Conservation (phyloP, 768 basidiomycete species). For the Naematelia encephala region DNA sequence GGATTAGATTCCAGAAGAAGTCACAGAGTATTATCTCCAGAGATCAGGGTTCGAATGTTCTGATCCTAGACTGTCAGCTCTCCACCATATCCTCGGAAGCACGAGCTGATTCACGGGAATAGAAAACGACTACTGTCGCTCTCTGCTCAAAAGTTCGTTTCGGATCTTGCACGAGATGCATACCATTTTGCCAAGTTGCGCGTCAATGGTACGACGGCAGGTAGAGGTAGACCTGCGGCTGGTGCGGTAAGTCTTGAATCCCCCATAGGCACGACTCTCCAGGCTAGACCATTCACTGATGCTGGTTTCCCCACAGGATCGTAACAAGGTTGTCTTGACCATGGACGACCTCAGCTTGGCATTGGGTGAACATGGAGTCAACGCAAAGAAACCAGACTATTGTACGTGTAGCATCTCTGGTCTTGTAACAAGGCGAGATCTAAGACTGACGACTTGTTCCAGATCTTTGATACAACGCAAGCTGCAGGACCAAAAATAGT, state of each 20-base stretch:
- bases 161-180: constrained; percentile 92
- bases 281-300: no score
- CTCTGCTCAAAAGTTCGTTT: constrained; percentile 96
- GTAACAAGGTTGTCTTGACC: constrained; percentile 83
- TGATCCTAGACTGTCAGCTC: constrained; percentile 81
- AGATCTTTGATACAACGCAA: not conserved
- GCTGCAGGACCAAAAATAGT: no score
- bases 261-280: no score
- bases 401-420: constrained; percentile 50
- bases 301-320: constrained; percentile 51
- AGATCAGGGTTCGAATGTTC: constrained; percentile 93
- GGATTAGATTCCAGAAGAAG: constrained; percentile 89
- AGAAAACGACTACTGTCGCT: constrained; percentile 92
- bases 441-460: not conserved
- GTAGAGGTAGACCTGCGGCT: constrained; percentile 44
- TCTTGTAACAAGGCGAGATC: not conserved
- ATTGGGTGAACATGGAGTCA: constrained; percentile 92
- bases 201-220: constrained; percentile 60
- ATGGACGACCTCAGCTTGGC: constrained; percentile 97
- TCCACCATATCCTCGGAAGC: not conserved
- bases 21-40: constrained; percentile 96
- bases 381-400: constrained; percentile 88
- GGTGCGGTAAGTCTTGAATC: constrained; percentile 64
- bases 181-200: constrained; percentile 97
- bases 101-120: constrained; percentile 1